Conservation (phyloP, 805 yeast species). For the Saccharomycopsis schoenii region DNA sequence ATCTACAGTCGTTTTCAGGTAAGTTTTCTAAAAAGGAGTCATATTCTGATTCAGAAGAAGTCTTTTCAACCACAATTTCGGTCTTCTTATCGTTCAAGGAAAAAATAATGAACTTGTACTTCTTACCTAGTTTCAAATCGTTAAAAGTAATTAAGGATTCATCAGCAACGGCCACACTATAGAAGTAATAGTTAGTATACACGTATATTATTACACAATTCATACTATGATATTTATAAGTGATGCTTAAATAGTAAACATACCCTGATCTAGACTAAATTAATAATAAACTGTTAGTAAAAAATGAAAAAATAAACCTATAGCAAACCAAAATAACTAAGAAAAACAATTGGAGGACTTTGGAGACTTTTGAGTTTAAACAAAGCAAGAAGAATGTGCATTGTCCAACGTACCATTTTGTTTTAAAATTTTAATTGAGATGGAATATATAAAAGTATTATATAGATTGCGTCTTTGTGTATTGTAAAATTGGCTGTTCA, state of each 20-base stretch:
- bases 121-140: conserved; percentile 90
- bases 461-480: too few relatives aligned
- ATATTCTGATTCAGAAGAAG: conserved; percentile 66
- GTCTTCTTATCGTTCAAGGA: conserved; percentile 79
- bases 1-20: conserved; percentile 94
- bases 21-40: conserved; percentile 79
- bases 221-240: too few relatives aligned
- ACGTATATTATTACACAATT: too few relatives aligned
- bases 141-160: conserved; percentile 91
- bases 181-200: conserved; percentile 1
- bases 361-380: too few relatives aligned
- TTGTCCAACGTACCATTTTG: neutral
- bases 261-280: conserved; percentile 19
- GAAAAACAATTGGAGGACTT: neutral
- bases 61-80: conserved; percentile 80
- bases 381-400: neutral
- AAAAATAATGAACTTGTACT: conserved; percentile 74
- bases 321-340: neutral
- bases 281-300: conserved; percentile 2
- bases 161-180: conserved; percentile 75
- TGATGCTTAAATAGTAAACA: neutral
- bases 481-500: too few relatives aligned
- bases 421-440: neutral
- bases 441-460: neutral
- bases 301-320: neutral